Conservation (phyloP, 495 filamentous ascomycete species). For the Talaromyces wortmannii region DNA sequence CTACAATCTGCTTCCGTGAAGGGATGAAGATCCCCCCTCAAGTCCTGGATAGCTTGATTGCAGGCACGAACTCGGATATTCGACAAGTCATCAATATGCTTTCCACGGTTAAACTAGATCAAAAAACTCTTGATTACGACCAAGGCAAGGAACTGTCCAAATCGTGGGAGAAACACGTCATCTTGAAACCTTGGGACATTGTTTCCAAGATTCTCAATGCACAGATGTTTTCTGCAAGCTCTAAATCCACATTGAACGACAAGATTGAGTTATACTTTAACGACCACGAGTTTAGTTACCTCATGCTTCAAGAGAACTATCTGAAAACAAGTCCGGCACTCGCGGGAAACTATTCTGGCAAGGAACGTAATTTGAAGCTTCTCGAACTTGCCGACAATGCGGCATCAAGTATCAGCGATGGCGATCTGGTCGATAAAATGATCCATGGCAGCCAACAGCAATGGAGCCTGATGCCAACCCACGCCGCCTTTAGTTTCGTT, state of each 20-base stretch:
- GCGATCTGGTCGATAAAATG: constrained; percentile 94
- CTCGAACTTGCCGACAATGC: constrained; percentile 82
- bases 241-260: constrained; percentile 83
- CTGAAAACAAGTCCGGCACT: constrained; percentile 69
- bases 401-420: constrained; percentile 92
- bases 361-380: constrained; percentile 65
- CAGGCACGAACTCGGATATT: constrained; percentile 91
- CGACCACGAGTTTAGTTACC: constrained; percentile 90
- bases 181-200: constrained; percentile 98
- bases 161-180: constrained; percentile 94
- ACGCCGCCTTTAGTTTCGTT: constrained; percentile 96
- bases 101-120: constrained; percentile 83
- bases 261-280: constrained; percentile 99
- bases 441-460: constrained; percentile 97
- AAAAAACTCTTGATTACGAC: constrained; percentile 69
- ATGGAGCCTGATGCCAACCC: constrained; percentile 95
- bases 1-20: constrained; percentile 91
- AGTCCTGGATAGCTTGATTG: constrained; percentile 92
- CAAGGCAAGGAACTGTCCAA: constrained; percentile 89
- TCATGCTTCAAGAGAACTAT: constrained; percentile 99
- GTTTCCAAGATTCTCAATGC: constrained; percentile 82
- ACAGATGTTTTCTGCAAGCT: constrained; percentile 74
- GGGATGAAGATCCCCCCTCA: constrained; percentile 75
- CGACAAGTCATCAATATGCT: constrained; percentile 99
- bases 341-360: constrained; percentile 48